Percentiles rank a stretch among this genome's conserved stretches.
These are phyloP conservation scores for Combretum micranthum DNA, from an alignment of 345 rosid species.

Conservation along the genomic window DNA sequence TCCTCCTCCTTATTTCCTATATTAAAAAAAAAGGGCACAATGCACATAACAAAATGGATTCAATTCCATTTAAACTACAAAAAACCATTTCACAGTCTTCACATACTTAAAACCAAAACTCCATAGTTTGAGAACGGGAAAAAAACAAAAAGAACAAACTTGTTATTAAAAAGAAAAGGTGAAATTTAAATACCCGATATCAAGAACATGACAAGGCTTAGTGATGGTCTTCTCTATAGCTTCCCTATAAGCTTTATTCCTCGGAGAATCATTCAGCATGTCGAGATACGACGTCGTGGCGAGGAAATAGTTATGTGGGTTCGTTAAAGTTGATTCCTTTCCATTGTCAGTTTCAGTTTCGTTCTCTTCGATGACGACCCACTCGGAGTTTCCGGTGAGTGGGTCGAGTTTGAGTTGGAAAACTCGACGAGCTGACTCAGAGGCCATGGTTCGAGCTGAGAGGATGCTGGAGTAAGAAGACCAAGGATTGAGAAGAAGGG, in stretches of 20 bases:
- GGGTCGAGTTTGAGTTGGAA: slow-evolving; percentile 60
- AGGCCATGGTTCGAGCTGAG: slow-evolving; percentile 33
- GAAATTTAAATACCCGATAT: slow-evolving; percentile 53
- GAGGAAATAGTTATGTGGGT: slow-evolving; percentile 28
- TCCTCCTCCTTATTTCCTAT: not conserved
- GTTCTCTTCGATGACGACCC: slow-evolving; percentile 55
- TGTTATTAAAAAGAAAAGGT: not conserved
- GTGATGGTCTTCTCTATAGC: slow-evolving; percentile 57
- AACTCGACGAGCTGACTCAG: slow-evolving; percentile 31
- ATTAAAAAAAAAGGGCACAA: not conserved
- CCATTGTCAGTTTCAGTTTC: slow-evolving; percentile 5
- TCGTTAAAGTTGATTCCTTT: slow-evolving; percentile 9
- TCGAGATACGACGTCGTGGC: slow-evolving; percentile 64
- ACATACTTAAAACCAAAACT: not conserved
- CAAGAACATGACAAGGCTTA: slow-evolving; percentile 77
- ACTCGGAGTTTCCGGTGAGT: slow-evolving; percentile 58
- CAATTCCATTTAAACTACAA: not conserved
- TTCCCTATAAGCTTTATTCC: slow-evolving; percentile 46
- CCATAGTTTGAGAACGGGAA: not conserved
- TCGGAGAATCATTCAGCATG: slow-evolving; percentile 62
- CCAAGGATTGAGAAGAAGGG: slow-evolving; percentile 5
- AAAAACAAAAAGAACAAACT: not conserved
- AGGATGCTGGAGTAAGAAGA: slow-evolving; percentile 7
- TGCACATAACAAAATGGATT: not conserved
- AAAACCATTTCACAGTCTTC: too few species aligned